Percentiles rank a stretch among this genome's conserved stretches.
These are phyloP conservation scores for Pestalotiopsis sp. DNA, from an alignment of 2,329 filamentous ascomycete genomes.

Conservation along the genomic window DNA sequence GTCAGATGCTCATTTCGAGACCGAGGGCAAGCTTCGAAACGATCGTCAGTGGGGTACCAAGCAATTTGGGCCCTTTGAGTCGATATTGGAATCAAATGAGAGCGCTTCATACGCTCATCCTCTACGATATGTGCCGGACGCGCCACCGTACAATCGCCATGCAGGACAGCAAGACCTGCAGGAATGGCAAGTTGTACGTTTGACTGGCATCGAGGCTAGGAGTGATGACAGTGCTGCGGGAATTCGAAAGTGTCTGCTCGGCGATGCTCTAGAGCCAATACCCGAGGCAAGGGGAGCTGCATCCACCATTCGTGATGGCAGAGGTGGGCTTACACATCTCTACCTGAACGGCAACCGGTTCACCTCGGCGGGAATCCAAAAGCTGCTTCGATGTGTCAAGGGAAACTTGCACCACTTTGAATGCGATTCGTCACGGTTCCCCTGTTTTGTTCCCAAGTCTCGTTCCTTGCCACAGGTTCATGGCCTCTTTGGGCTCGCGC, in stretches of 20 bases:
- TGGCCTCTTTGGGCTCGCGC: constrained; percentile 45
- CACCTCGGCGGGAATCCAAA: constrained; percentile 42
- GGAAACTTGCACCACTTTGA: constrained; percentile 54
- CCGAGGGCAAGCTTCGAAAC: constrained; percentile 45
- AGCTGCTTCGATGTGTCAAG: constrained; percentile 40
- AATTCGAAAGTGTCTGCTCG: constrained; percentile 31
- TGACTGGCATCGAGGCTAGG: constrained; percentile 32
- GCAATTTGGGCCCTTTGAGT: constrained; percentile 41
- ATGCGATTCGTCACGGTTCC: constrained; percentile 43
- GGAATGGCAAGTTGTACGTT: constrained; percentile 31
- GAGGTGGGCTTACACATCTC: constrained; percentile 52
- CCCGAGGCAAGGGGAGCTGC: constrained; percentile 16
- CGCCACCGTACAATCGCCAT: constrained; percentile 40
- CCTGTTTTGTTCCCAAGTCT: constrained; percentile 13
- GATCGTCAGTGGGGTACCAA: constrained; percentile 28
- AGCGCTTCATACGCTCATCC: constrained; percentile 47
- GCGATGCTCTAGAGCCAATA: constrained; percentile 14
- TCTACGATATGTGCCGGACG: constrained; percentile 48
- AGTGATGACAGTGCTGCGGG: constrained; percentile 33
- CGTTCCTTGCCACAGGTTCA: constrained; percentile 34
- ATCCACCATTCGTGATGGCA: constrained; percentile 24
- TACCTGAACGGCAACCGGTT: constrained; percentile 51
- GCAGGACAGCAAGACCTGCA: constrained; percentile 21
- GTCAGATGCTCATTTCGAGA: constrained; percentile 37
- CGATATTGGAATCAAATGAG: constrained; percentile 46